Evolutionary conservation across 352 stramenopile genomes (phyloP).

Genomic region (Phytophthora sp.): DNA sequence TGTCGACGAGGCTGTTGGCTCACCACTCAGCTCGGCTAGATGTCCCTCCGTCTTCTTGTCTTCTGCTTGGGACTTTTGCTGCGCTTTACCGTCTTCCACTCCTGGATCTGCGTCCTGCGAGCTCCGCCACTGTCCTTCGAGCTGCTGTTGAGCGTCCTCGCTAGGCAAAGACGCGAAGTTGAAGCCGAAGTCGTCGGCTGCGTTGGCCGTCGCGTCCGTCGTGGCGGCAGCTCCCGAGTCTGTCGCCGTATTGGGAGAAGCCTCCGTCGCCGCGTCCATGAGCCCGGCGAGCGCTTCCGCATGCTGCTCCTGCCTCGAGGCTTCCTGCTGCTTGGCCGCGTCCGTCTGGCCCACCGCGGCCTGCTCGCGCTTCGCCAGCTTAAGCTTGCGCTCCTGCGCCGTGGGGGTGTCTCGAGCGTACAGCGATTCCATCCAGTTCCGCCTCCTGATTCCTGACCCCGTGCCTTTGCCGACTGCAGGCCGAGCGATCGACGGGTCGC

Average conservation of each 20-base stretch:
- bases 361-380: slow-evolving; percentile 8
- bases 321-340: slow-evolving; percentile 2
- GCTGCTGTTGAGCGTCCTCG: slow-evolving; percentile 7
- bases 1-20: not conserved
- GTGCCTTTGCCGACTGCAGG: slow-evolving; percentile 17
- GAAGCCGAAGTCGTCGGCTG: slow-evolving; percentile 34
- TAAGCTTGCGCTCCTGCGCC: slow-evolving; percentile 25
- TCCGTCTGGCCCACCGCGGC: not conserved
- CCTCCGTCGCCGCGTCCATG: slow-evolving; percentile 11
- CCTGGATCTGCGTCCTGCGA: not conserved
- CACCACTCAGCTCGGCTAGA: slow-evolving; percentile 24
- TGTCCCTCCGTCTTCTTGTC: slow-evolving; percentile 27
- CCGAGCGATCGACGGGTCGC: slow-evolving; percentile 3
- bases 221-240: not conserved
- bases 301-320: slow-evolving; percentile 2
- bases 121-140: slow-evolving; percentile 19
- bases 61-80: slow-evolving; percentile 6
- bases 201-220: slow-evolving; percentile 3
- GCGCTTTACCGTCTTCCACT: slow-evolving; percentile 3
- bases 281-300: slow-evolving; percentile 8
- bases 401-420: slow-evolving; percentile 40
- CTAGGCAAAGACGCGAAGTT: slow-evolving; percentile 21
- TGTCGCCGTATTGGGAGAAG: not conserved
- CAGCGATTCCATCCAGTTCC: slow-evolving; percentile 39
- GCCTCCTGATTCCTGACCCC: slow-evolving; percentile 1